phyloP scores from a whole-genome alignment of 2,329 filamentous ascomycete genomes.

The Thelonectria olida region DNA sequence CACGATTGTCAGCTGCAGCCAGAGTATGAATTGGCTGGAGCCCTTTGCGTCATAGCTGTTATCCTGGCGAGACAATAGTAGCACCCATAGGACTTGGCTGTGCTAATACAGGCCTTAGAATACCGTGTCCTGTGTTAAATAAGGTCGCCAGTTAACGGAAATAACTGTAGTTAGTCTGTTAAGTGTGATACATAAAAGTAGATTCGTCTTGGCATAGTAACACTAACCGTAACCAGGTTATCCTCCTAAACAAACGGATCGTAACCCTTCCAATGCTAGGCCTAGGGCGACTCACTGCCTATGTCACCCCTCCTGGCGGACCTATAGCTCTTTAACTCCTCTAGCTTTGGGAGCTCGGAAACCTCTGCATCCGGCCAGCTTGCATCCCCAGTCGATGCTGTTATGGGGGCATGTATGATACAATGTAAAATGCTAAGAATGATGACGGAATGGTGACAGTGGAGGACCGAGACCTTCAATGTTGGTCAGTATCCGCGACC shows the following conservation, averaged over 20 bases:
- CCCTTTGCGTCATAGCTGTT: background rate
- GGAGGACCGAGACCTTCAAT: too few relatives aligned
- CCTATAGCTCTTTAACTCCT: background rate
- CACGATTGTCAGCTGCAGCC: background rate
- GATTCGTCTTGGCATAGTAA: too few relatives aligned
- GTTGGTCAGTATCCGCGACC: too few relatives aligned
- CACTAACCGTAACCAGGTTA: too few relatives aligned
- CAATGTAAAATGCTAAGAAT: background rate
- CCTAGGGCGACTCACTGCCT: too few relatives aligned
- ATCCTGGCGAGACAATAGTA: background rate
- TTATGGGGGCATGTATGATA: too few relatives aligned
- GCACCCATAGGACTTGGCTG: background rate
- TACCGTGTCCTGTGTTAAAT: background rate
- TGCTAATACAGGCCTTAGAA: background rate
- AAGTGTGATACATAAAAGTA: background rate
- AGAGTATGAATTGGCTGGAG: background rate
- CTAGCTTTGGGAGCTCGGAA: too few relatives aligned
- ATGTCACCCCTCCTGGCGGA: background rate
- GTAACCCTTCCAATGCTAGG: too few relatives aligned
- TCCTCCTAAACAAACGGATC: too few relatives aligned
- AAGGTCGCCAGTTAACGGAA: too few relatives aligned
- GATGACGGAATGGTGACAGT: background rate
- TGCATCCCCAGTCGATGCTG: too few relatives aligned
- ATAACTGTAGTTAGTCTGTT: too few relatives aligned
- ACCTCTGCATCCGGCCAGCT: background rate